Conservation (phyloP, 2,329 filamentous ascomycete species). For the Metarhizium humberi region DNA sequence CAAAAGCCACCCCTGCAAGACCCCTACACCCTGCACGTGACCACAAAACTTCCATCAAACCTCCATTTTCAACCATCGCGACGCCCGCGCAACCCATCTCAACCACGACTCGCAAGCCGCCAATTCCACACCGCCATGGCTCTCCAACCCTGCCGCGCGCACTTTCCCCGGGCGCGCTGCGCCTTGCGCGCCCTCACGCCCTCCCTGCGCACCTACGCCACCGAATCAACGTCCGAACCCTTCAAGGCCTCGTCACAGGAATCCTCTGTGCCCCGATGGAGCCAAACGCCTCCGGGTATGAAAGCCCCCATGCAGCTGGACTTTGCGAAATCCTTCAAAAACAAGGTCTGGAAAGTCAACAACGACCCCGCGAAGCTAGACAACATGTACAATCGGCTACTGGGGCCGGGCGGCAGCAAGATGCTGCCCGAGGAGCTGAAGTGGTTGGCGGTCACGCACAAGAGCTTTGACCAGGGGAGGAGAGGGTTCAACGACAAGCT, state of each 20-base stretch:
- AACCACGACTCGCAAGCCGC: neutral
- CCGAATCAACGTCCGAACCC: conserved; percentile 16
- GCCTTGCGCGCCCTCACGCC: conserved; percentile 13
- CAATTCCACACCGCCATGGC: conserved; percentile 17
- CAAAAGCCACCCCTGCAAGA: neutral
- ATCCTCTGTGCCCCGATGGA: conserved; percentile 51
- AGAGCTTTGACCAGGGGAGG: conserved; percentile 93
- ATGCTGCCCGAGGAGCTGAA: conserved; percentile 84
- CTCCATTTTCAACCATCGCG: neutral
- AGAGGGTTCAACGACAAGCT: conserved; percentile 91
- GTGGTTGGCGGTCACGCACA: conserved; percentile 95
- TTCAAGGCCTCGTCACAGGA: conserved; percentile 13
- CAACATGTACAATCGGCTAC: conserved; percentile 63
- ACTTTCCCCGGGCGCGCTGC: conserved; percentile 17
- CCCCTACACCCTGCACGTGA: neutral
- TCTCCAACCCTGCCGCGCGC: conserved; percentile 23
- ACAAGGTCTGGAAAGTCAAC: conserved; percentile 60
- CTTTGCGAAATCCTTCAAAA: conserved; percentile 43
- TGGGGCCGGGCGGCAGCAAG: conserved; percentile 63
- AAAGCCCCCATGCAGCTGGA: conserved; percentile 59
- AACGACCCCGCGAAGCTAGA: conserved; percentile 65
- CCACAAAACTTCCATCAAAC: neutral
- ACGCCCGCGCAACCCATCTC: neutral
- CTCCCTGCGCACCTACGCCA: conserved; percentile 19
- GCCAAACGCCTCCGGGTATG: conserved; percentile 58